Conservation (phyloP, 2,329 filamentous ascomycete genomes). For the Claviceps sp. region DNA sequence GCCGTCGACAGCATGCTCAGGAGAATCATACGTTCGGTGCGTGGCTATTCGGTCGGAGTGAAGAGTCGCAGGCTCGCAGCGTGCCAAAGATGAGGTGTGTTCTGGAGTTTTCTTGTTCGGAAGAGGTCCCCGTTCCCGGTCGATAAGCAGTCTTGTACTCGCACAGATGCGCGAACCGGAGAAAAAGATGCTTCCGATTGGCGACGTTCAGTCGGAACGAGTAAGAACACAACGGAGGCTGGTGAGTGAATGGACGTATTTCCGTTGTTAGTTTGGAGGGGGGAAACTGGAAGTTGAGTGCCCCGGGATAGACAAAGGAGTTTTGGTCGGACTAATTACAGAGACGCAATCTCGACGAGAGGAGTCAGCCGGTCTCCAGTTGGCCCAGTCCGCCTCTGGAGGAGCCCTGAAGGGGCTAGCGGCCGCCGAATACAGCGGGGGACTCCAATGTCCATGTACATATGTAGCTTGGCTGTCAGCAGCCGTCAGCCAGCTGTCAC, state of each 20-base stretch:
- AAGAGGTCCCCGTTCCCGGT: neutral
- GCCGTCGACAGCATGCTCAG: slow-evolving; percentile 1
- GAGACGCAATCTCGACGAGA: neutral
- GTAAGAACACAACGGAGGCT: neutral
- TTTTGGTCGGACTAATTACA: neutral
- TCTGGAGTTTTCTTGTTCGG: neutral
- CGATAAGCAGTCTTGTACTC: neutral
- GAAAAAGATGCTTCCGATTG: neutral
- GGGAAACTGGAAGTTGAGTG: too few relatives aligned
- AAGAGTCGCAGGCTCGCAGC: neutral
- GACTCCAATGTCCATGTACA: too few relatives aligned
- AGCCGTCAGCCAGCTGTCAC: too few relatives aligned
- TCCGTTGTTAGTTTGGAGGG: neutral
- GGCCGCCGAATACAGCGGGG: too few relatives aligned
- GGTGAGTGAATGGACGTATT: neutral
- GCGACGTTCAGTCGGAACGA: neutral
- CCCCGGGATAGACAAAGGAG: neutral
- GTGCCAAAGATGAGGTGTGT: slow-evolving; percentile 1
- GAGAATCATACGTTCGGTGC: neutral
- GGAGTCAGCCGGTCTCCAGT: neutral
- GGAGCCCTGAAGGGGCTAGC: too few relatives aligned
- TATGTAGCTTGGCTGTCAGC: too few relatives aligned
- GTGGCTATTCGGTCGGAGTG: neutral
- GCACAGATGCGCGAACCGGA: neutral
- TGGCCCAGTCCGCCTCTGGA: neutral